Base-by-base conservation (phyloP, 106 monocot species). In the Allium fistulosum region DNA sequence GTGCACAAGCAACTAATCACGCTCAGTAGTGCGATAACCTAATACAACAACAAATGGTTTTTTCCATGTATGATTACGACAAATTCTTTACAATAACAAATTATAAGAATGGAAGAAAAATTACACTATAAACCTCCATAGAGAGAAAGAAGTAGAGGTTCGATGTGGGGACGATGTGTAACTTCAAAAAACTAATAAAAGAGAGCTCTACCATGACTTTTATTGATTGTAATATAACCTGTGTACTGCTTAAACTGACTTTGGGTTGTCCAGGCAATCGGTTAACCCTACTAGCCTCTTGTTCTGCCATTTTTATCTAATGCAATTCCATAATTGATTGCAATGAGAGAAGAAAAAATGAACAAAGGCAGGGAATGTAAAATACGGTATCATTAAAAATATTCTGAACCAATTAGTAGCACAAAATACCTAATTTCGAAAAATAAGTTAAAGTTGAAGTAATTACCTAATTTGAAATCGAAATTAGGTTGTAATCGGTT, bases 1-100 rank as follows among this genome's bases (percentile, higher is more conserved):
- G 46, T 71, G n/a, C 55, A 99, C 87, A 9, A 87, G 65, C 60
- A 93, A 73, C 59, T 81, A 81, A 68, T 93, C 93, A 50, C 99
- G 89, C 73, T 99, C 99, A 51, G 92, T 90, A 14, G 93, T 99
- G 52, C 99, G 87, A 63, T 93, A 90, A 58, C 93, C 99, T 67
- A 99, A 74, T 49, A 87, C 82, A 71, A 87, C 90, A 90, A 87
- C 90, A 68, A 93, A 83, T 57, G 93, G 22, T 22, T 22, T 22
- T 22, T 22, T 1, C 22, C 22, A 22, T 22, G 22, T 0, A 22
- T 22, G 22, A 22, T 1, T 22, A 22, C 1, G 22, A 22, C 22
- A 22, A 22, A 22, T 22, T 22, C 22, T 22, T 22, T 22, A 22
- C 22, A 22, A 22, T 1, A 22, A 22, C 22, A 22, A 22, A 22